Evolutionary conservation across 2,329 filamentous ascomycete species (phyloP), one percentile per base, ranked within the genome.

Genomic region (Leptosphaerulina australis): DNA sequence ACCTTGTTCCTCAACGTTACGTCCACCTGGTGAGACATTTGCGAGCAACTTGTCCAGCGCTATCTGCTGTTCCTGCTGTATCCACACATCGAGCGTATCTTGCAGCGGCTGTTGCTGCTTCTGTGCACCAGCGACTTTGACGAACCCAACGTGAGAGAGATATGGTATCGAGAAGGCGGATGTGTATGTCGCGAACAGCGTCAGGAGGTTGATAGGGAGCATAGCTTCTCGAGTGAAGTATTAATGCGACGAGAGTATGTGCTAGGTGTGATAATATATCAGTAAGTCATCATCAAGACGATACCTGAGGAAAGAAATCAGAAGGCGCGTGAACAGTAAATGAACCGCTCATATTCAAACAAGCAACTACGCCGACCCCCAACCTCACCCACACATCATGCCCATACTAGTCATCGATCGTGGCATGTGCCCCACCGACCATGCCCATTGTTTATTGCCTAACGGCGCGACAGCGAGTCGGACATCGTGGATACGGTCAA

Each of bases 21-120:
- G 54, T 5, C 76, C 76, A n/a, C 69, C 64, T 6, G 76, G 76
- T 2, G 74, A 70, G 26, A 77, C 64, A 45, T 78, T 78, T 25
- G 69, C 73, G 9, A 77, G 68, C 33, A 78, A 55, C 37, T 60
- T 70, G 43, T 73, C 66, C 22, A 74, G 43, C 12, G 73, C 68
- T 44, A 71, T 62, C 21, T 56, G 55, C 57, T 74, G 64, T 58
- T 75, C 68, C 39, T 58, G 44, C 31, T 69, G 58, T 60, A 76
- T 58, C 73, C 73, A 76, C 24, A 58, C 53, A 43, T 71, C 66
- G 9, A 74, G 49, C 2, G 59, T 60, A 14, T 67, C 62, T 34
- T 62, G 57, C 7, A 72, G 53, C 31, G 66, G 64, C 38, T 66
- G 60, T 35, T 69, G 68, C 14, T 57, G 53, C 21, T 50, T 51